Evolutionary conservation across 345 rosid species (phyloP).

Genomic region (Boechera stricta): DNA sequence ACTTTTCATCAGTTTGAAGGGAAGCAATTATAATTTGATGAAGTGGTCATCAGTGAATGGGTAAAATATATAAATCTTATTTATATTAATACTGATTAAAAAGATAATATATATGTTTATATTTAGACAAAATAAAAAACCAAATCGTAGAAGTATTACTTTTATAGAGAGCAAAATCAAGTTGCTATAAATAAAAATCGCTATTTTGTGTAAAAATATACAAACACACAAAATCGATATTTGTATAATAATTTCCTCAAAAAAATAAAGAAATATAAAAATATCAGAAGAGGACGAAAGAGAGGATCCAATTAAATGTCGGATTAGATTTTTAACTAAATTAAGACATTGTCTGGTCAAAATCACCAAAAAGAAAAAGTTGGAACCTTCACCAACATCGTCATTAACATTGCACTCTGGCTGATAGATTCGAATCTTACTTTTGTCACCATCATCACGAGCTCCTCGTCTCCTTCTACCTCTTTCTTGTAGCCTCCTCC

Average conservation of each 20-base stretch:
- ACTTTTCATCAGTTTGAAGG: background rate
- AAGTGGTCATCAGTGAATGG: slow-evolving; percentile 9
- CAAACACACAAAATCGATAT: background rate
- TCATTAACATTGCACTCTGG: slow-evolving; percentile 25
- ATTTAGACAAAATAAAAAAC: background rate
- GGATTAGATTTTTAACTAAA: slow-evolving; percentile 31
- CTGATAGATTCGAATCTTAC: slow-evolving; percentile 28
- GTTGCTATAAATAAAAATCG: background rate
- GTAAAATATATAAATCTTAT: background rate
- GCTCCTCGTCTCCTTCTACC: slow-evolving; percentile 35
- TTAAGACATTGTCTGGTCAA: slow-evolving; percentile 28
- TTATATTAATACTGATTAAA: background rate
- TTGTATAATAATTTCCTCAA: background rate
- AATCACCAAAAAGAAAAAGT: background rate
- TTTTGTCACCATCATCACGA: slow-evolving; percentile 30
- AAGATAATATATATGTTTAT: background rate
- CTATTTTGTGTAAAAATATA: background rate
- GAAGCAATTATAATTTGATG: background rate
- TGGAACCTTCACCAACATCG: slow-evolving; percentile 8
- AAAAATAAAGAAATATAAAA: background rate
- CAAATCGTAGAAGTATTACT: background rate
- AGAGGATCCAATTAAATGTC: slow-evolving; percentile 1
- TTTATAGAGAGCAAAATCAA: background rate
- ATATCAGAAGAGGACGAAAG: background rate
- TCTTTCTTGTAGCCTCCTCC: slow-evolving; percentile 29